Base-by-base conservation (phyloP, 2,329 filamentous ascomycete genomes). In the Aspergillus candidus region DNA sequence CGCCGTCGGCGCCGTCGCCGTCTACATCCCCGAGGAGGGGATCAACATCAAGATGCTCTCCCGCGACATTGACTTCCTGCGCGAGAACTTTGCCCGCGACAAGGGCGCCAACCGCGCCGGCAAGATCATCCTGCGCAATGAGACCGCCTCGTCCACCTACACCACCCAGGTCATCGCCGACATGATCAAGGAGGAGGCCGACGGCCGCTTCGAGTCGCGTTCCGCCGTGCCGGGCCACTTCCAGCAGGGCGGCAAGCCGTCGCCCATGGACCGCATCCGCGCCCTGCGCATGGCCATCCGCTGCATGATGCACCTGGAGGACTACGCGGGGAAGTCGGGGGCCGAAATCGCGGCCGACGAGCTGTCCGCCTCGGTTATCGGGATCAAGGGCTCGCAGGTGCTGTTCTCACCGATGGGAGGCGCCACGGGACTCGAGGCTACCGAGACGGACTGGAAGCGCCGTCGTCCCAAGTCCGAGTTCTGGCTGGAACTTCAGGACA, bases 11-110 rank as follows among this genome's bases (percentile, higher is more conserved):
- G 93, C 93, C 7, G 78, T 86, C 11, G 90, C 91, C 1, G 90
- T 97, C 11, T 98, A 98, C 70, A 97, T 91, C 4, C 93, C 93
- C 1, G 93, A 98, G 68, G 89, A 98, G 69, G 93, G 93, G 6
- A 88, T 98, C 68, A 86, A 84, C 63, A 82, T 98, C 44, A 86
- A 91, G 59, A 97, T 94, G 86, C 80, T 98, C 6, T 84, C 88
- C 35, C 78, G 83, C 4, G 93, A 98, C 60, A 95, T 98, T 57
- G 82, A 85, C 48, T 86, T 94, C 63, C 77, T 98, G 32, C 88
- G 91, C 53, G 76, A 91, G 12, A 84, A 88, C 44, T 98, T 98
- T 69, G 74, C 78, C 11, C 79, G 84, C 47, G 93, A 98, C 71
- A 83, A 82, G 60, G 93, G 93, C 46, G 86, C 93, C 66, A 88